Conservation (phyloP, 176 grass and related monocot species). For the Avena insularis region DNA sequence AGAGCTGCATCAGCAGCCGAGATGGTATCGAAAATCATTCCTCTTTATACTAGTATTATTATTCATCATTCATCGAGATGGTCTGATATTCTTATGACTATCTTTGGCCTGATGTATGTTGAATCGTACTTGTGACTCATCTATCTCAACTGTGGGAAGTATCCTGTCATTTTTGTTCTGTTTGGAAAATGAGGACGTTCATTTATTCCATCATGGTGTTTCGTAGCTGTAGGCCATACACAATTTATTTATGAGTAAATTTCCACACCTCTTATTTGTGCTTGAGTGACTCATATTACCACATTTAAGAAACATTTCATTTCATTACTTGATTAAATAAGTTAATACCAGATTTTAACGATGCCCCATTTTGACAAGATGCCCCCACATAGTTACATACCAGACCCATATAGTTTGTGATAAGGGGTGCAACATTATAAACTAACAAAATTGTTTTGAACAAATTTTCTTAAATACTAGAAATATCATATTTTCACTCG, state of each 20-base stretch:
- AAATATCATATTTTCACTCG: background rate
- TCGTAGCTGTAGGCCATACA: background rate
- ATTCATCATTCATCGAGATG: background rate
- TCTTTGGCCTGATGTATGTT: background rate
- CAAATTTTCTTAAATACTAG: background rate
- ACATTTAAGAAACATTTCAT: background rate
- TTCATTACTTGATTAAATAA: background rate
- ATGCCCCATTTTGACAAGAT: background rate
- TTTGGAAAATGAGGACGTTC: background rate
- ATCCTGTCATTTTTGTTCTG: background rate
- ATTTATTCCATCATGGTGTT: background rate
- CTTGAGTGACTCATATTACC: background rate
- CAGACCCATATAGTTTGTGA: background rate
- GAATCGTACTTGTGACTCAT: background rate
- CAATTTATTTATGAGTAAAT: background rate
- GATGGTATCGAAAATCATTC: conserved; percentile 3
- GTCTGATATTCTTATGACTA: background rate
- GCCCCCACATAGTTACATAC: background rate
- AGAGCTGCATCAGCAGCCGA: background rate
- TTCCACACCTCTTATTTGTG: background rate
- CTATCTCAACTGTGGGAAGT: background rate
- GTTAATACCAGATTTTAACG: background rate
- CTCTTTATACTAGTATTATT: background rate
- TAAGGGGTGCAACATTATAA: background rate
- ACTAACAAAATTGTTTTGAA: background rate